These are phyloP conservation scores for Stephania japonica DNA, from an alignment of 164 flowering plant genomes.

Conservation along the genomic window DNA sequence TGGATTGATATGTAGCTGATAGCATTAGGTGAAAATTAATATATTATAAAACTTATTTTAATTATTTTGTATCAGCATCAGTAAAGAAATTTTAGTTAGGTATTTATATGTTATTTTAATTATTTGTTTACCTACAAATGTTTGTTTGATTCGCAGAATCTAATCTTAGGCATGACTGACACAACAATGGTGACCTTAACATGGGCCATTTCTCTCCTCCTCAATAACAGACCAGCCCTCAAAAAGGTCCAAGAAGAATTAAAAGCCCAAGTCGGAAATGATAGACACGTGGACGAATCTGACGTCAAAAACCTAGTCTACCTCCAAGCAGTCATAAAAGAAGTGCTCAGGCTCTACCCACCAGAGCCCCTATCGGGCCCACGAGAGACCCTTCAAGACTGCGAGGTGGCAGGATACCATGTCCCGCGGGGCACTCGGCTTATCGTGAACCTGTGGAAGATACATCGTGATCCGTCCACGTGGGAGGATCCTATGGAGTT, in stretches of 20 bases:
- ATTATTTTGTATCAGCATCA: no score
- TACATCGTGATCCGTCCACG: not conserved
- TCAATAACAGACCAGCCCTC: constrained; percentile 18
- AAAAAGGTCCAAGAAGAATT: constrained; percentile 29
- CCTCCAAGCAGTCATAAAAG: constrained; percentile 9
- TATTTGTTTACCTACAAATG: no score
- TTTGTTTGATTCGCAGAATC: not conserved
- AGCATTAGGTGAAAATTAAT: no score
- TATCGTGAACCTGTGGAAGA: constrained; percentile 1
- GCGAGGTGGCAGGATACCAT: no score
- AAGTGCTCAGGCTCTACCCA: constrained; percentile 6
- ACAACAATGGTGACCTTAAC: constrained; percentile 18
- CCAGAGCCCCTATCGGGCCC: not conserved
- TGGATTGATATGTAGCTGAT: not conserved
- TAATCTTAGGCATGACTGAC: constrained; percentile 15
- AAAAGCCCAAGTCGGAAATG: constrained; percentile 27
- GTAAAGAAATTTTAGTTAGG: no score
- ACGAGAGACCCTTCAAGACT: no score
- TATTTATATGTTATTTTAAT: not conserved
- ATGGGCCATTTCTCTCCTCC: constrained; percentile 25
- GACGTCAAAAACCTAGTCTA: constrained; percentile 5
- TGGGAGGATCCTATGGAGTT: not conserved
- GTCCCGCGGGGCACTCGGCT: no score
- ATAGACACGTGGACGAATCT: constrained; percentile 21
- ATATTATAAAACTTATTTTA: no score